These are phyloP conservation scores for Croton laevigatus DNA, from an alignment of 441 rosid species.

Conservation along the genomic window DNA sequence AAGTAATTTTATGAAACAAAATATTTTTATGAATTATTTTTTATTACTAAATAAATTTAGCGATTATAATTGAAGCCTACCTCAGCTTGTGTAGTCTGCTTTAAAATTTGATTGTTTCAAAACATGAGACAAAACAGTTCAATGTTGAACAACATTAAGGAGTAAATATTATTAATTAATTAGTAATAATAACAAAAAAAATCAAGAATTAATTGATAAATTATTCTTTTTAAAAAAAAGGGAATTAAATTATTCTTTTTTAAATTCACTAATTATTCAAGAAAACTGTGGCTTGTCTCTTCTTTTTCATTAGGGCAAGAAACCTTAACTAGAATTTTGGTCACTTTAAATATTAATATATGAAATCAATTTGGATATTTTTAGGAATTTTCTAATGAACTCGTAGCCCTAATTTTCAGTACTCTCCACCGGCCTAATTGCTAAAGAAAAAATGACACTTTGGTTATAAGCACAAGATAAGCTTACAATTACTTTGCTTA, in stretches of 20 bases:
- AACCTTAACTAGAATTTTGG: not conserved
- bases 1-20: not conserved
- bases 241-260: not conserved
- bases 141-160: not conserved
- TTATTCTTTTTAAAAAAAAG: not conserved
- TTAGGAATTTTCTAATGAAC: slow-evolving; percentile 2
- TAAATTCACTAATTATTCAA: not conserved
- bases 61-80: not conserved
- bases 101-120: not conserved
- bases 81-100: not conserved
- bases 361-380: not conserved
- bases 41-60: no score
- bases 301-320: not conserved
- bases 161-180: not conserved
- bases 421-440: slow-evolving; percentile 11
- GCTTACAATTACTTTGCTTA: not conserved
- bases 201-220: not conserved
- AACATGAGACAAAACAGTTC: not conserved
- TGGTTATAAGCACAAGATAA: not conserved
- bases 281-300: not conserved
- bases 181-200: no score
- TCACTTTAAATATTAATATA: no score
- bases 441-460: slow-evolving; percentile 22
- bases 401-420: not conserved
- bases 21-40: no score